Base-by-base conservation (phyloP, 2,329 filamentous ascomycete species). In the Trichothecium sympodiale region DNA sequence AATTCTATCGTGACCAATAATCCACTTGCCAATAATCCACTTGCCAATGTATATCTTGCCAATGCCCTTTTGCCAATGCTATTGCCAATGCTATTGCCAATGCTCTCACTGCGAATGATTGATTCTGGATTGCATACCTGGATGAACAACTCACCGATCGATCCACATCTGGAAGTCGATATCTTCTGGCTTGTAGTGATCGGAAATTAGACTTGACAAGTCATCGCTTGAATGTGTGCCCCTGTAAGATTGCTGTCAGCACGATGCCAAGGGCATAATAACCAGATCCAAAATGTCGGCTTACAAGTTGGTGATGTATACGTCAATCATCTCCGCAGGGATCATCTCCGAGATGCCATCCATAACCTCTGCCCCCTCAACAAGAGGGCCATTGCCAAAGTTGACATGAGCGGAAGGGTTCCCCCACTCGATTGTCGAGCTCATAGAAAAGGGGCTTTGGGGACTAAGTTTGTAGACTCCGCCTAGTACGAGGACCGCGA, bases 401-500 rank as follows among this genome's bases (percentile, higher is more conserved):
- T 69, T 71, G 30, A 91, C 74, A 38, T 86, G 80, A 45, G 74
- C 80, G 36, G 80, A 78, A 2, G 87, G 77, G 53, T 88, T 79
- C 13, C 86, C 89, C 62, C 86, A 86, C 60, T 95, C 89, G 39
- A 94, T 83, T 41, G 94, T 64, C 4, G 78, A 76, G 43, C 86
- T 81, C 36, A 83, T 79, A 49, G 91, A 79, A 49, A 87, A 88
- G 1, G 87, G 83, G 49, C 87, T 89, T 40, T 93, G 79, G 0
- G 91, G 88, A 46, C 85, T 93, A 37, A 98, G 74, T 60, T 94
- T 94, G 67, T 95, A 96, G 15, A 96, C 80, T 23, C 87, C 89
- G 35, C 82, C 83, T 30, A 98, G 74, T 3, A 93, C 85, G 17
- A 96, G 79, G 14, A 98, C 88, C 0, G 87, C 83, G 17, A 81